Evolutionary conservation across 2,329 filamentous ascomycete genomes (phyloP).

Genomic region (Alternaria dauci): DNA sequence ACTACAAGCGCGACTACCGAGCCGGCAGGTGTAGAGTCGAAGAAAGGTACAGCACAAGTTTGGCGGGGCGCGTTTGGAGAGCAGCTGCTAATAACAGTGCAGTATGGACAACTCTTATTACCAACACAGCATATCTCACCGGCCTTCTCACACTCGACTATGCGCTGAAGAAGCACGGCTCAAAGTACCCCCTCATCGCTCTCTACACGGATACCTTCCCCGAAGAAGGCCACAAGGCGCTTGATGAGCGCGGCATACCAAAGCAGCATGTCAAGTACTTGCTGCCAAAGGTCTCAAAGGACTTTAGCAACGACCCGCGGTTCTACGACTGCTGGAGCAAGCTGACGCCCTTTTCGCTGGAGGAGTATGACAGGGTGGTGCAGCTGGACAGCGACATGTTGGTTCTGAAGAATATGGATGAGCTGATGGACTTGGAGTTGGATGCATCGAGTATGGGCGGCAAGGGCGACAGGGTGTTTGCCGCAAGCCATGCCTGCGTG

Average conservation of each 20-base stretch:
- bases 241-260: constrained; percentile 73
- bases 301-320: constrained; percentile 79
- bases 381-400: constrained; percentile 92
- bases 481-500: constrained; percentile 82
- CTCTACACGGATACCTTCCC: constrained; percentile 85
- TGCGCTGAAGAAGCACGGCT: constrained; percentile 71
- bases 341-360: constrained; percentile 78
- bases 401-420: constrained; percentile 84
- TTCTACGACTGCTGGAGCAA: constrained; percentile 95
- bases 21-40: constrained; percentile 42
- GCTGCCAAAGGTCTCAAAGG: constrained; percentile 69
- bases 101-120: constrained; percentile 91
- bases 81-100: not conserved
- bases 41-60: constrained; percentile 46
- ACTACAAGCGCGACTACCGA: constrained; percentile 8
- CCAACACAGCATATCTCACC: constrained; percentile 81
- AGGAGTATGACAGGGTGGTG: constrained; percentile 79
- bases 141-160: constrained; percentile 84
- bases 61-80: constrained; percentile 11
- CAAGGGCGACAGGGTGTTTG: constrained; percentile 73
- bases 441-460: constrained; percentile 65
- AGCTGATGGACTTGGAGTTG: constrained; percentile 83
- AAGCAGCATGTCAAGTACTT: constrained; percentile 76
- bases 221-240: constrained; percentile 70
- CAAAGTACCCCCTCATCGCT: constrained; percentile 80